These are phyloP conservation scores for Dactylellina parvicollis DNA, from an alignment of 2,329 filamentous ascomycete genomes.

Conservation along the genomic window DNA sequence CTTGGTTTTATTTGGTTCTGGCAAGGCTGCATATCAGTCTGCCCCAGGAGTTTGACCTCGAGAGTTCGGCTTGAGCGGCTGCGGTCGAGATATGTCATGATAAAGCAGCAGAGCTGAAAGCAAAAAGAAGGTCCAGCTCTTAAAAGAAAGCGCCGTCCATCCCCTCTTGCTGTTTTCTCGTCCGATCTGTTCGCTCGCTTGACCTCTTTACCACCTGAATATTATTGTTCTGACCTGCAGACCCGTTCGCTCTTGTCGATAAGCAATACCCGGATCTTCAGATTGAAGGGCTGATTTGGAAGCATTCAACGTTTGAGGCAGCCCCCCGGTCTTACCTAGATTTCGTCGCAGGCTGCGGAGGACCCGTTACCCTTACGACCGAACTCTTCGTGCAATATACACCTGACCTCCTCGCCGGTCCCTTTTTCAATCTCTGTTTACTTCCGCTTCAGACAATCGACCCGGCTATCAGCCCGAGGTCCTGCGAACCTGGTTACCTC, in stretches of 20 bases:
- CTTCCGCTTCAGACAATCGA: conserved; percentile 21
- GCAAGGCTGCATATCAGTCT: conserved; percentile 45
- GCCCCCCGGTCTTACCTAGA: conserved; percentile 6
- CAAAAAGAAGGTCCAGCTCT: neutral
- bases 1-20: conserved; percentile 3
- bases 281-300: conserved; percentile 40
- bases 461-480: conserved; percentile 5
- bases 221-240: neutral
- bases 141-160: neutral
- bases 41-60: neutral
- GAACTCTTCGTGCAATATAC: conserved; percentile 26
- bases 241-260: neutral
- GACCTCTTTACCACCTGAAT: neutral
- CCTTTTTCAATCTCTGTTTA: neutral
- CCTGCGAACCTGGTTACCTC: conserved; percentile 10
- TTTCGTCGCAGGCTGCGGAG: neutral
- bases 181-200: conserved; percentile 22
- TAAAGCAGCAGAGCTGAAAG: conserved; percentile 9
- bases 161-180: neutral
- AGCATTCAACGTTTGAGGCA: conserved; percentile 47
- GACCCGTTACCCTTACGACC: conserved; percentile 1
- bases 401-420: conserved; percentile 15
- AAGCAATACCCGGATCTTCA: conserved; percentile 29
- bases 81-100: conserved; percentile 5
- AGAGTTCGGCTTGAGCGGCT: conserved; percentile 15